A percentile compares a stretch with the other conserved stretches of the same genome.
Evolutionary conservation across 169 alveolate genomes (phyloP).

Genomic region (Ichthyophthirius multifiliis): DNA sequence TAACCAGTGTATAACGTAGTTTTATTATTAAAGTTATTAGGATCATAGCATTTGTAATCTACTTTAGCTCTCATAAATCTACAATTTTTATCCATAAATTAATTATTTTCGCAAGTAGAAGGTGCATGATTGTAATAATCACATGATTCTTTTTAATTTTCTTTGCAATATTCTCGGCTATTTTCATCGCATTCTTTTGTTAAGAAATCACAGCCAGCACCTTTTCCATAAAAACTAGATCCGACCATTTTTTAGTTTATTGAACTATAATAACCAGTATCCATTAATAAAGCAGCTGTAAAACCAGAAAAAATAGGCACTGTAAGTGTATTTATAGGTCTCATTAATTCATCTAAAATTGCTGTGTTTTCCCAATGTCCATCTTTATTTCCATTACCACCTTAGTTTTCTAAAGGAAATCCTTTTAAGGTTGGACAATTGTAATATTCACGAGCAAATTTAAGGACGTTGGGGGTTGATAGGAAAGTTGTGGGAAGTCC

Average conservation of each 20-base stretch:
- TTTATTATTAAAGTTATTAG: background rate
- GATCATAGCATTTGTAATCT: background rate
- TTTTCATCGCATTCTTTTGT: background rate
- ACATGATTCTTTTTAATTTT: background rate
- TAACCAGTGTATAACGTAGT: background rate
- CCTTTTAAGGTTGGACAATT: constrained; percentile 42
- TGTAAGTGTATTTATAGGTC: constrained; percentile 5
- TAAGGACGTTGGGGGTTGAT: constrained; percentile 39
- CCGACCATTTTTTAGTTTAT: background rate
- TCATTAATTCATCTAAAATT: constrained; percentile 57
- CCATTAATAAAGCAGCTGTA: constrained; percentile 48
- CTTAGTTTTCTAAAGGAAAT: constrained; percentile 49
- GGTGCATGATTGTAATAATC: background rate
- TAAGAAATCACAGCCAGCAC: background rate
- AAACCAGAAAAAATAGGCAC: constrained; percentile 18
- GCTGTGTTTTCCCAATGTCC: constrained; percentile 56
- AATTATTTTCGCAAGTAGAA: background rate
- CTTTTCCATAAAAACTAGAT: background rate
- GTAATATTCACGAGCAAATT: constrained; percentile 34
- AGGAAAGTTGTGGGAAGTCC: background rate
- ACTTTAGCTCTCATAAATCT: background rate
- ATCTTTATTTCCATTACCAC: constrained; percentile 49
- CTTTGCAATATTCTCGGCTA: background rate
- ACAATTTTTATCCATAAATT: background rate
- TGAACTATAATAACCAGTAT: constrained; percentile 44